Conservation (phyloP, 805 yeast species). For the Priceomyces carsonii region DNA sequence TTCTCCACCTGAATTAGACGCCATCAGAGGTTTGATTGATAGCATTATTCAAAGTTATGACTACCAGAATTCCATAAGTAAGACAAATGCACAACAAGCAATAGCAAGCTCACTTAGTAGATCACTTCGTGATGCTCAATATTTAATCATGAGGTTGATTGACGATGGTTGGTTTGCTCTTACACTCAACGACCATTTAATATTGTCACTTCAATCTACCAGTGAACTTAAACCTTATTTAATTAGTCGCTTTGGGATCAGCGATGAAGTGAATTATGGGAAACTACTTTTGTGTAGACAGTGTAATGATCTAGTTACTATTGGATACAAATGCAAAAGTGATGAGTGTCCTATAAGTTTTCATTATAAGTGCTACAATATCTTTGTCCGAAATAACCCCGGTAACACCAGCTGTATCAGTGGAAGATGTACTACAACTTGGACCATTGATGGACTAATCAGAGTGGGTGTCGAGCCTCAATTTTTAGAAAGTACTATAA, state of each 20-base stretch:
- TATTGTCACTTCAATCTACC: slow-evolving; percentile 42
- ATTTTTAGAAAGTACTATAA: slow-evolving; percentile 29
- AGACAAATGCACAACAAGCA: slow-evolving; percentile 35
- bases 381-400: slow-evolving; percentile 34
- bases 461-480: slow-evolving; percentile 23
- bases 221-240: slow-evolving; percentile 50
- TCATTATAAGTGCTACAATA: slow-evolving; percentile 49
- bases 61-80: slow-evolving; percentile 34
- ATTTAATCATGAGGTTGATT: slow-evolving; percentile 39
- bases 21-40: slow-evolving; percentile 48
- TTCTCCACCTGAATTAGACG: slow-evolving; percentile 39
- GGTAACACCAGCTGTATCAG: slow-evolving; percentile 2
- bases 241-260: slow-evolving; percentile 43
- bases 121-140: slow-evolving; percentile 37
- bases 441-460: slow-evolving; percentile 9
- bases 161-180: slow-evolving; percentile 56
- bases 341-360: slow-evolving; percentile 39
- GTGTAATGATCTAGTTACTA: slow-evolving; percentile 54
- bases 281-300: slow-evolving; percentile 47
- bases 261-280: slow-evolving; percentile 25
- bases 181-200: slow-evolving; percentile 29
- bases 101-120: slow-evolving; percentile 24
- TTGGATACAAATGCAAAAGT: slow-evolving; percentile 46
- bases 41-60: slow-evolving; percentile 41
- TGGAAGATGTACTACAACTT: slow-evolving; percentile 1